Base-by-base conservation (phyloP, 495 filamentous ascomycete species). In the Stereocaulon alpinum region DNA sequence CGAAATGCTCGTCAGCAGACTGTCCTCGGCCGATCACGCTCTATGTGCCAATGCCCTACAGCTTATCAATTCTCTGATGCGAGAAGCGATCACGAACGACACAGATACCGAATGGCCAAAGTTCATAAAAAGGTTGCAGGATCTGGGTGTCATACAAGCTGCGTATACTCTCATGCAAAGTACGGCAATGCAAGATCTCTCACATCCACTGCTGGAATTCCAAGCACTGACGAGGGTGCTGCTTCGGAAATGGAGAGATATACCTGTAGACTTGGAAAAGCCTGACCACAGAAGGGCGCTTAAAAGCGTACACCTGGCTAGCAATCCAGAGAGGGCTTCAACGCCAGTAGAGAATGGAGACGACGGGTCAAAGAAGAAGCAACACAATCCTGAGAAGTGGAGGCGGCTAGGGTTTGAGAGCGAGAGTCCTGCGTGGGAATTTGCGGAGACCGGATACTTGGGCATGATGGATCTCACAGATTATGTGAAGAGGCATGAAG, bases 391-490 rank as follows among this genome's bases (percentile, higher is more conserved):
- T 0, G 89, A 95, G 65, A 96, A 96, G 71, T 98, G 93, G 93
- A 77, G 91, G 58, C 77, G 92, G 44, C 70, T 98, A 40, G 93
- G 93, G 3, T 99, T 99, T 66, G 87, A 93, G 70, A 85, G 89
- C 0, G 94, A 97, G 68, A 87, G 79, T 59, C 93, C 93, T 11
- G 84, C 84, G 0, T 72, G 76, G 62, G 93, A 97, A 64, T 97
- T 99, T 70, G 83, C 90, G 3, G 77, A 82, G 27, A 84, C 86
- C 18, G 93, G 93, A 2, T 97, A 92, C 68, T 71, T 99, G 44
- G 93, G 94, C 22, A 89, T 99, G 84, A 95, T 97, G 90, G 93
- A 99, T 70, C 68, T 97, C 66, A 91, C 89, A 7, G 91, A 97
- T 70, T 99, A 88, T 69, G 88, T 95, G 51, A 79, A 86, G 63